phyloP scores from a whole-genome alignment of 106 monocot genomes.

The Acorus gramineus region DNA sequence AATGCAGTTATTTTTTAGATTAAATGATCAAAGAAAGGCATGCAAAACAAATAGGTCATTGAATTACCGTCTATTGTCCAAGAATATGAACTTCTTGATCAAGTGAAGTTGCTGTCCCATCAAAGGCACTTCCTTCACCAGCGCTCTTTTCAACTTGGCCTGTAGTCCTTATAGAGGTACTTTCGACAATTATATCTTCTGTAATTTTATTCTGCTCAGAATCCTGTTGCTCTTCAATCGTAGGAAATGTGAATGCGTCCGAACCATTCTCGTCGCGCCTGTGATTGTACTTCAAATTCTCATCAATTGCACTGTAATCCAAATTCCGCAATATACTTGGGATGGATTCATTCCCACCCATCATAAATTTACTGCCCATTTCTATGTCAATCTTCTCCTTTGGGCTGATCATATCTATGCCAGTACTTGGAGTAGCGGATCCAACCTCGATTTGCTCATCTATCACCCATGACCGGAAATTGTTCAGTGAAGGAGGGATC shows the following conservation, averaged over 20 bases:
- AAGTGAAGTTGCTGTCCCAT: no score
- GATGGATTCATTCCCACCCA: constrained; percentile 4
- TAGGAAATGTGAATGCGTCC: constrained; percentile 33
- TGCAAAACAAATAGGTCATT: constrained; percentile 1
- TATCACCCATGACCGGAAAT: constrained; percentile 50
- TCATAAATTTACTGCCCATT: constrained; percentile 14
- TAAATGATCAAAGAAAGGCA: no score
- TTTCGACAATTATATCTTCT: no score
- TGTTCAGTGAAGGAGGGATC: constrained; percentile 53
- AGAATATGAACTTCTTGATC: no score
- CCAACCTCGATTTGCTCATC: constrained; percentile 33
- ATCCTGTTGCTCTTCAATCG: no score
- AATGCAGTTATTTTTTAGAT: no score
- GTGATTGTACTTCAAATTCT: constrained; percentile 19
- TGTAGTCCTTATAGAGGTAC: no score
- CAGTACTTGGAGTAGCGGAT: constrained; percentile 26
- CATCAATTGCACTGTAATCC: constrained; percentile 34
- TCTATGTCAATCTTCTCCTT: constrained; percentile 43
- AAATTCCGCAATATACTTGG: constrained; percentile 30
- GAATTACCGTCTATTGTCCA: constrained; percentile 1
- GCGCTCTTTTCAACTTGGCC: no score
- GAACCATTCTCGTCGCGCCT: constrained; percentile 7
- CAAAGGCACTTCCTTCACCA: no score
- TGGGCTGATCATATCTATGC: constrained; percentile 9
- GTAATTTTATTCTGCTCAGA: no score